Conservation (phyloP, 257 asterid genomes). For the Solanum lycopersicoides region DNA sequence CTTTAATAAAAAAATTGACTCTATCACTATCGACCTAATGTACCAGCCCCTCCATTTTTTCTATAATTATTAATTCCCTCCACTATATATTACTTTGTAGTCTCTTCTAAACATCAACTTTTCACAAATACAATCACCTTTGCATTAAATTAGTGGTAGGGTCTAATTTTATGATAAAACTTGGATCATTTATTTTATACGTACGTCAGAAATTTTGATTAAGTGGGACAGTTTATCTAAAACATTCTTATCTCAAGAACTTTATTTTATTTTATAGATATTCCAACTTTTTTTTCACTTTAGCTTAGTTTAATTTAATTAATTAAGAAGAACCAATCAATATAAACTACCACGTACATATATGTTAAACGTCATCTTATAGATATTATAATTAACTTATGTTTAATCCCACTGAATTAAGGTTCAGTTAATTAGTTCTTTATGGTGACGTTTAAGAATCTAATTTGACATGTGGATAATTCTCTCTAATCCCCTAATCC, state of each 20-base stretch:
- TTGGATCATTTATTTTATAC: neutral
- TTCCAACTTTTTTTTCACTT: neutral
- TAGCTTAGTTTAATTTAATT: neutral
- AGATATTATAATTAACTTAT: conserved; percentile 1
- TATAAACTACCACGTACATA: neutral
- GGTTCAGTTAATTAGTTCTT: conserved; percentile 14
- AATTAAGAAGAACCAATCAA: neutral
- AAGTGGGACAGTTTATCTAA: neutral
- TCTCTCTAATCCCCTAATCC: neutral
- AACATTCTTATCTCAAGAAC: neutral
- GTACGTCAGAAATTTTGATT: neutral
- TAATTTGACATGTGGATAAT: conserved; percentile 15
- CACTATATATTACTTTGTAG: neutral
- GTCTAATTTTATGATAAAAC: neutral
- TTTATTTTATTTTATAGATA: neutral
- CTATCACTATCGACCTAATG: accelerated
- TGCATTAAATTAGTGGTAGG: conserved; percentile 17
- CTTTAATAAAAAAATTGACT: too few relatives aligned
- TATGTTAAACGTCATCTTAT: conserved; percentile 29
- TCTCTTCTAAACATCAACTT: conserved; percentile 10
- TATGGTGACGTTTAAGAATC: neutral
- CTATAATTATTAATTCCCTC: neutral
- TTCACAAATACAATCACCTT: conserved; percentile 12
- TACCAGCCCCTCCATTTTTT: neutral
- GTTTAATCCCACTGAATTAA: conserved; percentile 6